Evolutionary conservation across 2,329 filamentous ascomycete species (phyloP), one percentile per base, ranked within the genome.

Genomic region (Apiospora rasikravindrae): DNA sequence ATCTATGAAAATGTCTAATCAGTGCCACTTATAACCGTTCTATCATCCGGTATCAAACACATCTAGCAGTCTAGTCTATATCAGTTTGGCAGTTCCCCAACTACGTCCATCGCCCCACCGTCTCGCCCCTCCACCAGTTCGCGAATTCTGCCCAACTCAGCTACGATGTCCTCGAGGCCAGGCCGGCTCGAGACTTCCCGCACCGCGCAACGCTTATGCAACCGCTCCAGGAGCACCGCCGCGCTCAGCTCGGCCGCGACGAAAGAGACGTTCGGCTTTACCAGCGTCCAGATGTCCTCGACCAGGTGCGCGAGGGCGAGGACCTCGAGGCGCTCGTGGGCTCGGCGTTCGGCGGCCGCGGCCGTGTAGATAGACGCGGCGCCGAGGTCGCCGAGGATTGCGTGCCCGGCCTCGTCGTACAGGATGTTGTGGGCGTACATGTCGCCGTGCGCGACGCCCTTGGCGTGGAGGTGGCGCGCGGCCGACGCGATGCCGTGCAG

Each of bases 351-450:
- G 66, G 40, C 42, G 8, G 14, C 24, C 11, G 66, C 24, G 2
- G 74, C 73, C 76, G 66, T 77, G 72, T 87, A 86, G 19, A 86
- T 79, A 0, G 85, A 86, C 1, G 85, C 85, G 1, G 85, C 86
- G 14, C 85, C 84, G 71, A 87, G 86, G 69, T 86, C 85, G 33
- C 84, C 84, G 3, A 87, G 78, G 16, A 87, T 75, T 4, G 85
- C 84, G 73, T 87, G 84, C 0, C 81, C 83, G 13, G 77, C 77
- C 13, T 79, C 77, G 69, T 79, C 81, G 33, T 82, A 82, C 14
- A 87, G 79, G 24, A 87, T 84, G 74, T 86, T 86, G 75, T 86
- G 84, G 14, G 85, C 84, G 69, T 85, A 86, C 47, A 87, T 71
- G 74, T 86, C 85, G 24, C 86, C 86, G 72, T 87, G 86, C 8